Evolutionary conservation across 192 early-diverging fungal genomes (phyloP).

Genomic region (Gamsiella multidivaricata): DNA sequence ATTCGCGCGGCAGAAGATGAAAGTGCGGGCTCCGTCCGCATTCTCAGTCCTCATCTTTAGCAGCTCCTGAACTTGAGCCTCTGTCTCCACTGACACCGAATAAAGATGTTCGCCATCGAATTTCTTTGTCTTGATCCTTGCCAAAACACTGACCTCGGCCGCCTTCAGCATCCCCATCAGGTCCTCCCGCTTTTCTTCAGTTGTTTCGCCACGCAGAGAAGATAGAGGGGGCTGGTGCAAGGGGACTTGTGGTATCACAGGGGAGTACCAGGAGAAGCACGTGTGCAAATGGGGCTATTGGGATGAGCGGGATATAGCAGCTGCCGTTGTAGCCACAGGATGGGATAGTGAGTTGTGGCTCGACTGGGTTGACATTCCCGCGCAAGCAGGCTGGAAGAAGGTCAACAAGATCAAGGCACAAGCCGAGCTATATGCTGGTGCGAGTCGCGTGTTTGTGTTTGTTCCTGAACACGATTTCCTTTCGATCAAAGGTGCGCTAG

Average conservation of each 20-base stretch:
- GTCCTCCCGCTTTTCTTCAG: too few relatives aligned
- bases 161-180: too few relatives aligned
- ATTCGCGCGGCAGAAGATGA: too few relatives aligned
- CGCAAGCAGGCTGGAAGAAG: neutral
- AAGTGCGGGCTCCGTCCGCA: too few relatives aligned
- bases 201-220: too few relatives aligned
- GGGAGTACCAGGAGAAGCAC: neutral
- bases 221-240: too few relatives aligned
- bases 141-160: too few relatives aligned
- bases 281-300: conserved; percentile 5
- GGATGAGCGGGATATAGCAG: neutral
- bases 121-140: too few relatives aligned
- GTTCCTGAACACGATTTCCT: neutral
- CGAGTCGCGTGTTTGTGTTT: conserved; percentile 1
- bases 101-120: too few relatives aligned
- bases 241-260: neutral
- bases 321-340: neutral
- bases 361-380: conserved; percentile 6
- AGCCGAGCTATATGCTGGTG: neutral
- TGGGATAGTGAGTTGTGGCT: neutral
- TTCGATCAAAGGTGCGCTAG: neutral
- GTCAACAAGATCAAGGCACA: conserved; percentile 1
- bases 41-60: too few relatives aligned
- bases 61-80: too few relatives aligned
- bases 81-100: too few relatives aligned